Evolutionary conservation across 1,284 basidiomycete genomes (phyloP), one percentile per base, ranked within the genome.

Genomic region (Pascua sp.): DNA sequence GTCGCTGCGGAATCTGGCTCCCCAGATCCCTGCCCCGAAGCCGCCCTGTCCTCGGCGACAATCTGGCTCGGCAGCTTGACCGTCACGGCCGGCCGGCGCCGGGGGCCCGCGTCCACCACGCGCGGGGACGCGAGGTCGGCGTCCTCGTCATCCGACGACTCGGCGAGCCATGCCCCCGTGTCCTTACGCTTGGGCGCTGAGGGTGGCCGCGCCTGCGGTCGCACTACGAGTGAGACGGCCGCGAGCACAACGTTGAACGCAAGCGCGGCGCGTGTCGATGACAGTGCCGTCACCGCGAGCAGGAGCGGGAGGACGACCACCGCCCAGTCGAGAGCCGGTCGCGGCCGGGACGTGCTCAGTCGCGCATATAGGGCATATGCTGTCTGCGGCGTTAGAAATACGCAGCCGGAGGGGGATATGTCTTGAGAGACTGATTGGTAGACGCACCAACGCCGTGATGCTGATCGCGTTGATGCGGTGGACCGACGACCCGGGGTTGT

Each of bases 221-320:
- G 52, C 13, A 4, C 24, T 1, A 57, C 18, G 3, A 47, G 43
- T 4, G 57, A 47, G 0, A 53, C 42, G n/a, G 47, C 40, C 2
- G 47, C 42, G 1, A 91, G 70, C 2, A 82, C 56, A 0, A 80
- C 46, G 44, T 83, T 84, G 45, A 92, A 80, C 1, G 79, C 49
- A 0, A 79, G 60, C 0, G 90, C 85, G 8, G 78, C 75, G 11
- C 41, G 40, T 7, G 15, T 32, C 16, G 81, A 72, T 0, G 91
- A 86, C 62, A 87, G 86, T 32, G 87, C 53, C 0, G 93, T 96
- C 73, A 94, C 84, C 1, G 85, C 86, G 3, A 92, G 79, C 1
- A 94, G 80, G 10, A 94, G 80, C 0, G 93, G 93, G 0, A 90
- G 58, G 18, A 88, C 82, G 11, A 93, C 82, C 3, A 88, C 71